phyloP scores from a whole-genome alignment of 805 yeast species.

The Teunomyces barrocoloradensis region DNA sequence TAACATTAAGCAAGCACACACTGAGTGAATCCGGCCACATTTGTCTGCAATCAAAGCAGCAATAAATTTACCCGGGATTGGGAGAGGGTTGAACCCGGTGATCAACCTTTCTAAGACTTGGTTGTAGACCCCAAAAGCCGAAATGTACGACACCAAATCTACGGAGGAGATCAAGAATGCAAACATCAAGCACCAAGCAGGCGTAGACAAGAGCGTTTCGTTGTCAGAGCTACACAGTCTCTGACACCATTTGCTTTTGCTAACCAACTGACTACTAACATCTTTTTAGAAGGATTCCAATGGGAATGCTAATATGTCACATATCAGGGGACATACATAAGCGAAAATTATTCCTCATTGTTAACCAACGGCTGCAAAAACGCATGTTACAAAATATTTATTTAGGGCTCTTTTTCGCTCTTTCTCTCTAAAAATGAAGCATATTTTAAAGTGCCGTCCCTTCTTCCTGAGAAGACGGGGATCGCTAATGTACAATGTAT shows the following conservation, averaged over 20 bases:
- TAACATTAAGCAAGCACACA: slow-evolving; percentile 22
- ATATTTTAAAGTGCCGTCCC: too few relatives aligned
- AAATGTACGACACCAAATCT: slow-evolving; percentile 23
- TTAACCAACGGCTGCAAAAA: background rate
- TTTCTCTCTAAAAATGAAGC: background rate
- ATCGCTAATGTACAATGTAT: background rate
- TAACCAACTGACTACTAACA: too few relatives aligned
- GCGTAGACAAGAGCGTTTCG: slow-evolving; percentile 10
- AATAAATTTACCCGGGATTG: slow-evolving; percentile 26
- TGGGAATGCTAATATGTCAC: background rate
- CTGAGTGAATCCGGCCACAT: slow-evolving; percentile 23
- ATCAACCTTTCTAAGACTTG: slow-evolving; percentile 19
- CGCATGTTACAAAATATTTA: background rate
- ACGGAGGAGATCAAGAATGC: slow-evolving; percentile 24
- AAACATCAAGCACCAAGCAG: slow-evolving; percentile 25
- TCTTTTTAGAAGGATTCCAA: background rate
- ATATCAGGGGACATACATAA: background rate
- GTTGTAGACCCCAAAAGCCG: slow-evolving; percentile 20
- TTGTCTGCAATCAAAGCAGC: slow-evolving; percentile 25
- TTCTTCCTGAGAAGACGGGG: too few relatives aligned
- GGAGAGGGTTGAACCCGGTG: slow-evolving; percentile 22
- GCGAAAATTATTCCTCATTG: background rate
- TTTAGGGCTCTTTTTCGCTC: background rate
- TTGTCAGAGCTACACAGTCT: background rate
- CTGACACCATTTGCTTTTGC: background rate